Evolutionary conservation across 2,329 filamentous ascomycete species (phyloP).

Genomic region (Fusarium nematophilum): DNA sequence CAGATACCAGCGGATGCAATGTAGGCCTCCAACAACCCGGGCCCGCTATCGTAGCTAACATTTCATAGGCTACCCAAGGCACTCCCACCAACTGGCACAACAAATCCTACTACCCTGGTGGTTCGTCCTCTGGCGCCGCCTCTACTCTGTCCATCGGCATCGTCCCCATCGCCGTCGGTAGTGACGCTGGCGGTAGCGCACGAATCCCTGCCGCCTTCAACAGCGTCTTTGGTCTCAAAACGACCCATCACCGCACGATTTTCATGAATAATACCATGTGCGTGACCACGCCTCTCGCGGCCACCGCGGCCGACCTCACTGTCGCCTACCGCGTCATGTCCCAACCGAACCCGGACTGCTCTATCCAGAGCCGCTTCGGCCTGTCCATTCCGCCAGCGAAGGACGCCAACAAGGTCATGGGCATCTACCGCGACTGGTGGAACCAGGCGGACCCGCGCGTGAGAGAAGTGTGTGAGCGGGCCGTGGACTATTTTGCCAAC

Average conservation of each 20-base stretch:
- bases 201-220: conserved; percentile 81
- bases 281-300: conserved; percentile 80
- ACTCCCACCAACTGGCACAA: conserved; percentile 85
- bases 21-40: conserved; percentile 45
- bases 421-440: conserved; percentile 70
- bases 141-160: conserved; percentile 78
- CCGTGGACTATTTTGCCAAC: conserved; percentile 68
- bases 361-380: conserved; percentile 71
- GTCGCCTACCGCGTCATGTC: conserved; percentile 86
- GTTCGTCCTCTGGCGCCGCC: conserved; percentile 81
- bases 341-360: conserved; percentile 73
- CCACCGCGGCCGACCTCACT: conserved; percentile 80
- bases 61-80: conserved; percentile 67
- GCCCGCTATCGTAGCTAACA: conserved; percentile 10
- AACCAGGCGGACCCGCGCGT: conserved; percentile 69
- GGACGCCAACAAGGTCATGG: conserved; percentile 70
- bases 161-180: conserved; percentile 79
- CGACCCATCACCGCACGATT: conserved; percentile 77
- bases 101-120: conserved; percentile 79
- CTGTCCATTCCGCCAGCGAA: conserved; percentile 61
- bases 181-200: conserved; percentile 80
- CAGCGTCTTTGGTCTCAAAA: conserved; percentile 84
- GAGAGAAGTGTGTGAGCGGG: conserved; percentile 67
- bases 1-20: conserved; percentile 87
- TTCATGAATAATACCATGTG: conserved; percentile 64